These are phyloP conservation scores for Boletus eberwhitei DNA, from an alignment of 768 basidiomycete genomes.

Conservation along the genomic window DNA sequence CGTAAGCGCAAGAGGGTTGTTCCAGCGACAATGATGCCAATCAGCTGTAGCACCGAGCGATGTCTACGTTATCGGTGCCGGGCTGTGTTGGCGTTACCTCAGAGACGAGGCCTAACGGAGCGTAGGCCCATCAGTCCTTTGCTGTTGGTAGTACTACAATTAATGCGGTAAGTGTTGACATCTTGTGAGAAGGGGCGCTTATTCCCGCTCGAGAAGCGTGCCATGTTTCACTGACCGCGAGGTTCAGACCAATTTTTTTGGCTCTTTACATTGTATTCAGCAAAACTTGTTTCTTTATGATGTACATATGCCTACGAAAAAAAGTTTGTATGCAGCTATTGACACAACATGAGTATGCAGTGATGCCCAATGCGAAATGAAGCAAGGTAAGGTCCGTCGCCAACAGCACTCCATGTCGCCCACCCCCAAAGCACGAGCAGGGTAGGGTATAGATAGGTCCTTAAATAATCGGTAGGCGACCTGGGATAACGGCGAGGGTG, in stretches of 20 bases:
- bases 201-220: neutral
- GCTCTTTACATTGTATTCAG: constrained; percentile 22
- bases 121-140: neutral
- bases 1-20: neutral
- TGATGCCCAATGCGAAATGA: constrained; percentile 29
- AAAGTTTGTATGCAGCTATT: constrained; percentile 33
- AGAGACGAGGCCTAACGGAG: constrained; percentile 2
- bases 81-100: constrained; percentile 16
- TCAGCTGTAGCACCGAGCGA: constrained; percentile 3
- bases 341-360: constrained; percentile 37
- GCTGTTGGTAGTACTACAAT: neutral
- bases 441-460: constrained; percentile 34
- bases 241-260: neutral
- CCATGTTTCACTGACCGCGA: constrained; percentile 6
- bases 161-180: constrained; percentile 2
- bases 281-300: constrained; percentile 29
- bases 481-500: constrained; percentile 3
- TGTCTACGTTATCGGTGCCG: constrained; percentile 11
- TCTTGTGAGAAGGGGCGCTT: constrained; percentile 3
- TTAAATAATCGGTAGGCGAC: constrained; percentile 27
- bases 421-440: constrained; percentile 13
- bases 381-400: constrained; percentile 22
- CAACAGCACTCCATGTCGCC: constrained; percentile 25
- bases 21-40: constrained; percentile 10
- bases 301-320: constrained; percentile 35